These are phyloP conservation scores for Xylariaceae sp. DNA, from an alignment of 2,329 filamentous ascomycete genomes.

Conservation along the genomic window DNA sequence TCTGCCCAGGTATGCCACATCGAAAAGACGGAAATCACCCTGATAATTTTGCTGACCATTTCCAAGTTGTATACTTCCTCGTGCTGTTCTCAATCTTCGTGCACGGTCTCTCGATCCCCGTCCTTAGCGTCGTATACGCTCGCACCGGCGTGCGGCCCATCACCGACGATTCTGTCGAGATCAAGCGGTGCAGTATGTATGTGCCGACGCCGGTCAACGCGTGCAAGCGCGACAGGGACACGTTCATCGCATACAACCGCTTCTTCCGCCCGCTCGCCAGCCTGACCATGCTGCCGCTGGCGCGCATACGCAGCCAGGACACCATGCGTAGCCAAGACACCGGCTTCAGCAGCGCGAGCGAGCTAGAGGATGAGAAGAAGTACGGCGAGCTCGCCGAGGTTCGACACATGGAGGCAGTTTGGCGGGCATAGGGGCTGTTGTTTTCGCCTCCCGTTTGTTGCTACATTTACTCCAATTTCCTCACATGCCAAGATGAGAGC, in stretches of 20 bases:
- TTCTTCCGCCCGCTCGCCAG: slow-evolving; percentile 32
- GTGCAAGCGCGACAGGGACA: slow-evolving; percentile 26
- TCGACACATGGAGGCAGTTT: no score
- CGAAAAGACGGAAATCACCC: neutral
- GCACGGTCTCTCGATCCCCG: slow-evolving; percentile 41
- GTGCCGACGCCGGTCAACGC: slow-evolving; percentile 33
- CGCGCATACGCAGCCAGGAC: slow-evolving; percentile 4
- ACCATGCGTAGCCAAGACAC: slow-evolving; percentile 4
- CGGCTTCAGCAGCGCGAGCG: neutral
- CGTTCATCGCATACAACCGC: slow-evolving; percentile 40
- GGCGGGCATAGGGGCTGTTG: no score
- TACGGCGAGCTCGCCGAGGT: neutral
- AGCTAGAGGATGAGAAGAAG: slow-evolving; percentile 4
- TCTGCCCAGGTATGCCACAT: slow-evolving; percentile 22
- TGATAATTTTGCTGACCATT: neutral
- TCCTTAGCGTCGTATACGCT: slow-evolving; percentile 31
- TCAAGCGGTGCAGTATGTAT: slow-evolving; percentile 30
- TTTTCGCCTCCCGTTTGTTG: no score
- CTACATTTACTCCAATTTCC: no score
- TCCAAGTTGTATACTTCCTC: slow-evolving; percentile 32
- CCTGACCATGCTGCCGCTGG: slow-evolving; percentile 7
- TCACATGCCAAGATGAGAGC: no score
- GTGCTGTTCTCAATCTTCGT: slow-evolving; percentile 35
- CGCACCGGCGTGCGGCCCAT: slow-evolving; percentile 33
- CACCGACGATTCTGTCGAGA: slow-evolving; percentile 32